Conservation (phyloP, 2,329 filamentous ascomycete genomes). For the Clarireedia homoeocarpa region DNA sequence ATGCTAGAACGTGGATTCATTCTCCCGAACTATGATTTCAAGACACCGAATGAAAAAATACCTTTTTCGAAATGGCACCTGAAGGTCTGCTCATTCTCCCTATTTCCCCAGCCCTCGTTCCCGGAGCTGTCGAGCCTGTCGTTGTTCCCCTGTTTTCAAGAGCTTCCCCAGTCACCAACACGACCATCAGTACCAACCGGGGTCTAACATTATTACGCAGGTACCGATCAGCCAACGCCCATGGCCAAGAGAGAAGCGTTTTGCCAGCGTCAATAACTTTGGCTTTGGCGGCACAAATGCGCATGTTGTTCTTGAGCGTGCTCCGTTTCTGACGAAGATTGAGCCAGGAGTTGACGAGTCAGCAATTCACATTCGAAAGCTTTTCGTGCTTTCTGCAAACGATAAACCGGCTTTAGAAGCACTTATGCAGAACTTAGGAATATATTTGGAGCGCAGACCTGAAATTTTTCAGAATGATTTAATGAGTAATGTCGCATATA, state of each 20-base stretch:
- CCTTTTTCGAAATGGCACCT: conserved; percentile 32
- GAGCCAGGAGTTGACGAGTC: conserved; percentile 13
- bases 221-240: conserved; percentile 26
- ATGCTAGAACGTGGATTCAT: conserved; percentile 24
- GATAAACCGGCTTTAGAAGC: conserved; percentile 21
- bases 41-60: conserved; percentile 33
- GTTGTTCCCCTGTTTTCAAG: too few relatives aligned
- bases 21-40: conserved; percentile 16
- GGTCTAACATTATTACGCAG: conserved; percentile 5
- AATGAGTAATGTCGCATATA: conserved; percentile 27
- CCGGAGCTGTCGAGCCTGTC: neutral
- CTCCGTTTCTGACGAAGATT: conserved; percentile 24
- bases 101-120: neutral
- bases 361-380: conserved; percentile 25
- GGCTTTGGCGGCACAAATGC: conserved; percentile 18
- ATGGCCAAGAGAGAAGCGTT: conserved; percentile 34
- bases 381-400: conserved; percentile 23
- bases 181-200: too few relatives aligned
- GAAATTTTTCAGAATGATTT: conserved; percentile 26
- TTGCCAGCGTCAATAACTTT: conserved; percentile 33
- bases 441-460: conserved; percentile 25
- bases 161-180: too few relatives aligned
- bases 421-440: conserved; percentile 25
- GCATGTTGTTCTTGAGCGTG: conserved; percentile 18
- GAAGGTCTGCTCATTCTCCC: conserved; percentile 22